Evolutionary conservation across 78 protist genomes (phyloP), one percentile per base, ranked within the genome.

Genomic region (Capsaspora owczarzaki): DNA sequence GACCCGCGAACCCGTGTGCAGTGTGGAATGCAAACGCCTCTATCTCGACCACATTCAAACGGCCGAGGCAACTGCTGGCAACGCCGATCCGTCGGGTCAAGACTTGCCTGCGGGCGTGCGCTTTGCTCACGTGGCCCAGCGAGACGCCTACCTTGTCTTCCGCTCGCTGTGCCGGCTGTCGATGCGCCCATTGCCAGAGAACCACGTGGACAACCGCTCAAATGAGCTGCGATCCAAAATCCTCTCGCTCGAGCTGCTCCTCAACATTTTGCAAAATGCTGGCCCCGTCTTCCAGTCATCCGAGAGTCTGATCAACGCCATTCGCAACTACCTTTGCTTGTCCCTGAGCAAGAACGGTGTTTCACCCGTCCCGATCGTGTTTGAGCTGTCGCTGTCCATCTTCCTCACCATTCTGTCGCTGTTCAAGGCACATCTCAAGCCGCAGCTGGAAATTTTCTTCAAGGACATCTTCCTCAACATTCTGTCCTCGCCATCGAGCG

Each of bases 361-460:
- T 31, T 74, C 83, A 16, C 61, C 86, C 6, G 41, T 56, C 20
- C 79, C 86, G 5, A 23, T 23, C 19, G 83, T 91, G 37, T 86
- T 88, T 43, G 47, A 74, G 53, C 68, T 89, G 35, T 77, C 93
- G 14, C 84, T 94, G 74, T 49, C 84, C 51, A 80, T 93, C 41
- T 93, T 93, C 83, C 47, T 85, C 42, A 61, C 76, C 1, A 46
- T 92, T 37, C 74, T 90, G 5, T 35, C 74, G 0, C 75, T 76
- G 69, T 94, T 89, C 84, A 87, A 90, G 87, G 81, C 38, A 22
- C 83, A 86, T 76, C 91, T 94, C 74, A 93, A 87, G 78, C 84
- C 44, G 41, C 72, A 92, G 77, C 80, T 93, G 25, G 97, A 95
- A 1, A 93, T 94, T 25, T 95, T 40, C 29, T 69, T 37, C 75